A percentile compares a stretch with the other conserved stretches of the same genome.
These are phyloP conservation scores for Ganoderma sinense DNA, from an alignment of 1,284 basidiomycete species.

Conservation along the genomic window DNA sequence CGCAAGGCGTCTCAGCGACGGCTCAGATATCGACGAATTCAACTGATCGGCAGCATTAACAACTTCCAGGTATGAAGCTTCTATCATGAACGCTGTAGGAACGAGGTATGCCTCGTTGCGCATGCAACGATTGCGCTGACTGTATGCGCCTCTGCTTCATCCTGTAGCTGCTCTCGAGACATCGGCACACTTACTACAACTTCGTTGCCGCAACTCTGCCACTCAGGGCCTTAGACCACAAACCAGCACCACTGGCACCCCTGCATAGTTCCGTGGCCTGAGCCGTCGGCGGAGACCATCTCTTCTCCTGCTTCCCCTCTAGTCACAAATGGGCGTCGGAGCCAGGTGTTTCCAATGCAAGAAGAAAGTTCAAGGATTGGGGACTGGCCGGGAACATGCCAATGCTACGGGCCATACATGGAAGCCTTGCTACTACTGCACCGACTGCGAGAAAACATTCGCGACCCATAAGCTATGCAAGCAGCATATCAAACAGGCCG, in stretches of 20 bases:
- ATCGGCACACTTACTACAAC: background rate
- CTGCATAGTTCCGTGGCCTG: background rate
- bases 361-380: background rate
- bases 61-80: background rate
- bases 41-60: background rate
- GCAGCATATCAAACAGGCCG: background rate
- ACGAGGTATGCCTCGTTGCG: background rate
- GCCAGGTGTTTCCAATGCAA: constrained; percentile 18
- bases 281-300: background rate
- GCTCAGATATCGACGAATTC: background rate
- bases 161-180: background rate
- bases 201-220: background rate
- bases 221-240: no score
- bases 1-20: background rate
- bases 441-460: constrained; percentile 10
- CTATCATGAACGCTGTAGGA: background rate
- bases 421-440: constrained; percentile 10
- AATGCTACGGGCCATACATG: background rate
- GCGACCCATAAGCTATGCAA: background rate
- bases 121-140: background rate
- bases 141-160: background rate
- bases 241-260: background rate
- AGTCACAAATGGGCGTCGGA: constrained; percentile 3
- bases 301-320: background rate
- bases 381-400: background rate